Percentiles rank a stretch among this genome's conserved stretches.
Evolutionary conservation across 805 yeast species (phyloP).

Genomic region (Tetrapisispora iriomotensis): DNA sequence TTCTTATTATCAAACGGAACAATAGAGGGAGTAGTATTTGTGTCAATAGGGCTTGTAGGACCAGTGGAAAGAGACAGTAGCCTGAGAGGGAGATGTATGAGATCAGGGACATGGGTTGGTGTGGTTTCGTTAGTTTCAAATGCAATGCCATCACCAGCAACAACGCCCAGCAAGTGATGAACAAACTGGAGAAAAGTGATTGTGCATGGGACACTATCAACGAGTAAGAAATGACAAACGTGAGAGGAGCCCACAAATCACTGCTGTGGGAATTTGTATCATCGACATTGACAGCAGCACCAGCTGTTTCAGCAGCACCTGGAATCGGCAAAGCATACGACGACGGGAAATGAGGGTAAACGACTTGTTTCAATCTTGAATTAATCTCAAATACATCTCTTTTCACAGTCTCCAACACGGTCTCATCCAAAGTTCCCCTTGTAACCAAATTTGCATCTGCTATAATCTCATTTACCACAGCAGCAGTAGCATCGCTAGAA

Average conservation of each 20-base stretch:
- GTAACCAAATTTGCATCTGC: not conserved
- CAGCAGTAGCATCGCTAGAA: not conserved
- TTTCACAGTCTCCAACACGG: conserved; percentile 20
- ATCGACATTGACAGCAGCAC: not conserved
- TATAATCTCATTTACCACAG: not conserved
- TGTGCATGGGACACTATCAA: conserved; percentile 25
- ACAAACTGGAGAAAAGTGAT: conserved; percentile 25
- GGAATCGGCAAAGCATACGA: conserved; percentile 6
- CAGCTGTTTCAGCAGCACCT: not conserved
- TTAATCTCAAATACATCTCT: conserved; percentile 27
- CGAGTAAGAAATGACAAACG: conserved; percentile 24
- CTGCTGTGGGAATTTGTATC: conserved; percentile 13
- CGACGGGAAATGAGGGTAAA: conserved; percentile 26
- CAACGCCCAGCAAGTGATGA: conserved; percentile 24
- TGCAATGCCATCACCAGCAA: conserved; percentile 24
- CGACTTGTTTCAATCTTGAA: conserved; percentile 24
- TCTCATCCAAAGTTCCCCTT: conserved; percentile 29
- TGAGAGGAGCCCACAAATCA: conserved; percentile 31
- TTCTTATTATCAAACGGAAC: conserved; percentile 8
- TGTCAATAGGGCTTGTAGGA: conserved; percentile 19
- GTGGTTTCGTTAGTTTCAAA: conserved; percentile 20
- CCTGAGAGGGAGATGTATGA: conserved; percentile 27
- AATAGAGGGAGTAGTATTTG: conserved; percentile 21
- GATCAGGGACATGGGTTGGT: conserved; percentile 18
- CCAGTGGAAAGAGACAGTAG: conserved; percentile 29